phyloP scores from a whole-genome alignment of 1,284 basidiomycete species.

The Vanrija pseudolonga region DNA sequence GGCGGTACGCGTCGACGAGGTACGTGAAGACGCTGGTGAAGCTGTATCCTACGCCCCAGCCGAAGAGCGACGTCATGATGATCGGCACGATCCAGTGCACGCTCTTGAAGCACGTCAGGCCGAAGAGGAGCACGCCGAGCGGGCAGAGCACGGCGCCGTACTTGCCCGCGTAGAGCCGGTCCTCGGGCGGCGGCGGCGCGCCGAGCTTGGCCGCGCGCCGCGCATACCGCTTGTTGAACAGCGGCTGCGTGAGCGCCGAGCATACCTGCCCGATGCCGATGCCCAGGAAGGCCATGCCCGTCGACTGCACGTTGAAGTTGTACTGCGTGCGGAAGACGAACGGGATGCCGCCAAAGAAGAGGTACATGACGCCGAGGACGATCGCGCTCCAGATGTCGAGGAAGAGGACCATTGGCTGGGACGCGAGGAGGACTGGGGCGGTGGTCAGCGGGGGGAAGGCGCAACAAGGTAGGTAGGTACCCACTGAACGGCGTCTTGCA shows the following conservation, averaged over 20 bases:
- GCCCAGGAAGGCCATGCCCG: constrained; percentile 67
- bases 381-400: constrained; percentile 62
- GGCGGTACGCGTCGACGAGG: constrained; percentile 59
- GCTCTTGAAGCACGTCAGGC: constrained; percentile 63
- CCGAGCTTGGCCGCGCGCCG: constrained; percentile 42
- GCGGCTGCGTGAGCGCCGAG: constrained; percentile 57
- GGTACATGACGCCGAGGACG: constrained; percentile 70
- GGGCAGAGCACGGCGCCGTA: constrained; percentile 66
- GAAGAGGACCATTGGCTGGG: constrained; percentile 70
- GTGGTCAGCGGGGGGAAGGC: constrained; percentile 6
- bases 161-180: constrained; percentile 63
- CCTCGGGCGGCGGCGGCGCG: constrained; percentile 64
- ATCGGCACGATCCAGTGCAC: constrained; percentile 62
- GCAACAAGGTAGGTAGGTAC: constrained; percentile 34
- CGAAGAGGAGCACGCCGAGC: constrained; percentile 66
- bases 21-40: constrained; percentile 67
- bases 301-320: constrained; percentile 60
- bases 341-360: constrained; percentile 63
- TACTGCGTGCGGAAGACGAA: constrained; percentile 63
- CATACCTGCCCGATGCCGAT: constrained; percentile 70
- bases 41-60: constrained; percentile 54
- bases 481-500: constrained; percentile 69
- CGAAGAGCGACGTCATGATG: constrained; percentile 36
- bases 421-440: constrained; percentile 64
- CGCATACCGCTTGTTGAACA: constrained; percentile 58